Base-by-base conservation (phyloP, 2,329 filamentous ascomycete genomes). In the Tolypocladium cylindrosporum region DNA sequence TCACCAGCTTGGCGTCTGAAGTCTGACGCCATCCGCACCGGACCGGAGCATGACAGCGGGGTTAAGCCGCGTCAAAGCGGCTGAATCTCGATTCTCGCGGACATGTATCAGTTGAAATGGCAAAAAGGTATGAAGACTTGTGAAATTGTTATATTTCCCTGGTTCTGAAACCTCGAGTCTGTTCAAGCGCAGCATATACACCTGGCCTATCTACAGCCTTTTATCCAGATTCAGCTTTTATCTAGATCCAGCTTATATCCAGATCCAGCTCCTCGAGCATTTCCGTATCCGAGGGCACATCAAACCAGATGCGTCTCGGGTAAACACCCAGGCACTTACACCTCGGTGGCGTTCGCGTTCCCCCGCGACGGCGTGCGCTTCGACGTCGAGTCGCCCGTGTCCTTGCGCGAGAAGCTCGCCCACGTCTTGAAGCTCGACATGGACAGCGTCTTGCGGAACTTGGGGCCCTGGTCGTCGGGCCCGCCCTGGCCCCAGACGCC, bases 401-500 rank as follows among this genome's bases (percentile, higher is more conserved):
- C 74, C 59, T 71, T 75, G 57, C 74, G 71, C 5, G 72, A 72
- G 48, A 77, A 71, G 0, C 73, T 75, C 4, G 72, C 72, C 75
- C 75, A 77, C 16, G 74, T 75, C 69, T 74, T 75, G 62, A 83
- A 74, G 64, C 79, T 82, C 42, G 77, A 76, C 63, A 82, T 74
- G 60, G 78, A 81, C 68, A 82, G 71, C 24, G 77, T 78, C 65
- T 74, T 77, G 61, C 69, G 70, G 61, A 82, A 75, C 61, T 71
- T 76, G 55, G 73, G 70, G 6, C 74, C 75, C 39, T 72, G 68
- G 4, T 78, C 75, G 21, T 79, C 77, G 39, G 78, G 73, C 48
- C 76, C 74, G 19, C 80, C 81, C 68, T 84, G 81, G 45, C 74
- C 75, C 75, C 81, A 83, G 24, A 71, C 65, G 41, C 79, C 80